Base-by-base conservation (phyloP, 2,329 filamentous ascomycete genomes). In the Fusarium albosuccineum region DNA sequence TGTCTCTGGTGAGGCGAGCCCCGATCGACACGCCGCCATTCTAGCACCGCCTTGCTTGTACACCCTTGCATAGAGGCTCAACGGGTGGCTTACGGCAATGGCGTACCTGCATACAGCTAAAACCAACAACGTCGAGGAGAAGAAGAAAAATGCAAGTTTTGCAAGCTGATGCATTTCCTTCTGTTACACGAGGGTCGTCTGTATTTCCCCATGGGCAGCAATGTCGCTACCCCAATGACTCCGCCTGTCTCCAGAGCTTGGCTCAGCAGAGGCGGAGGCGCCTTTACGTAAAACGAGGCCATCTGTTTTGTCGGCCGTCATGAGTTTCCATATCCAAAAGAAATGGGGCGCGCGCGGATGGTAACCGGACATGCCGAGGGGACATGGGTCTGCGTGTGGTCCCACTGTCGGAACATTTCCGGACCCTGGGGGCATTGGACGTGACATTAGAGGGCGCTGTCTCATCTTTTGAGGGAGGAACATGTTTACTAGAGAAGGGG, bases 141-240 rank as follows among this genome's bases (percentile, higher is more conserved):
- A 48, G 29, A 36, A 7, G 2, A 11, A 33, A 34, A 36, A 30
- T 29, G 26, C 16, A 49, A 26, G 17, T 16, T n/a, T n/a, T 26
- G 16, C 14, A 26, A 37, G 30, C 16, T 27, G 5, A 37, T 49
- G 13, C 8, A 49, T 37, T 49, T 13, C 13, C 8, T 49, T 37
- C n/a, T 2, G 34, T 49, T 16, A 16, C 33, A n/a, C 33, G 22
- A n/a, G 46, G 17, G 42, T 46, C 5, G 27, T 46, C n/a, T 46
- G 42, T 2, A 49, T 27, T 49, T 49, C 46, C 46, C 46, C 46
- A 49, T 37, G 46, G 46, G 46, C 46, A 49, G 14, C 22, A 22
- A 40, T 9, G 33, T 27, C 46, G 33, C 34, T 49, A 49, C 46
- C 46, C 46, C 46, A 36, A 4, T 26, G 5, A 26, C 46, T 49